A percentile compares a stretch with the other conserved stretches of the same genome.
Evolutionary conservation across 225 moss, liverwort and hornwort genomes (phyloP).

Genomic region (Pleurozium schreberi): DNA sequence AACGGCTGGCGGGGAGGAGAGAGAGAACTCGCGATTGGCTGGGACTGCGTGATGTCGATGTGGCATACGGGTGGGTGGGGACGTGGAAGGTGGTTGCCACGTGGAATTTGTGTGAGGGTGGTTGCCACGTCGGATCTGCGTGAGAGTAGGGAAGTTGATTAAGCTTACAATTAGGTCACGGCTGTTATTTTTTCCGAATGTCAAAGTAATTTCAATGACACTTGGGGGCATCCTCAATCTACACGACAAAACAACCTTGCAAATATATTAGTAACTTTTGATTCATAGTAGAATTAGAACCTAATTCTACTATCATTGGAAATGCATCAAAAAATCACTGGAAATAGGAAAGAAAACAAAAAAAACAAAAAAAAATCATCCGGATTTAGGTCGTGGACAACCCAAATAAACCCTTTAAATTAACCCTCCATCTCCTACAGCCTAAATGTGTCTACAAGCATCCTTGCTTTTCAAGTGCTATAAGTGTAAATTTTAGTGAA

Average conservation of each 20-base stretch:
- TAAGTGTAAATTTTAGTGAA: no score
- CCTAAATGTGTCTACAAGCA: no score
- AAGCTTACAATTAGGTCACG: background rate
- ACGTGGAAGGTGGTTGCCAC: background rate
- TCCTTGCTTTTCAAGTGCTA: no score
- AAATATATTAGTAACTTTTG: no score
- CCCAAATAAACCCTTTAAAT: background rate
- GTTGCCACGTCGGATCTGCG: background rate
- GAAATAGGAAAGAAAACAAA: no score
- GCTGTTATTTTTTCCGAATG: background rate
- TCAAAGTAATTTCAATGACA: background rate
- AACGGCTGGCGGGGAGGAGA: background rate
- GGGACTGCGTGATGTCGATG: background rate
- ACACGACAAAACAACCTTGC: background rate
- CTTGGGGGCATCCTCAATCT: background rate
- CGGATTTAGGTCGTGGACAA: rapidly evolving
- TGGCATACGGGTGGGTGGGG: background rate
- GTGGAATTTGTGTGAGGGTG: background rate
- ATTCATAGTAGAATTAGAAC: background rate
- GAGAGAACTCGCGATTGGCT: background rate
- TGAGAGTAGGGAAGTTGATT: background rate
- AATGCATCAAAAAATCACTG: background rate
- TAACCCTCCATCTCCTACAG: no score
- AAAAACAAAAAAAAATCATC: background rate
- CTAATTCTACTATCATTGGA: no score